Evolutionary conservation across 176 grass and related monocot genomes (phyloP).

Genomic region (Oryza meridionalis): DNA sequence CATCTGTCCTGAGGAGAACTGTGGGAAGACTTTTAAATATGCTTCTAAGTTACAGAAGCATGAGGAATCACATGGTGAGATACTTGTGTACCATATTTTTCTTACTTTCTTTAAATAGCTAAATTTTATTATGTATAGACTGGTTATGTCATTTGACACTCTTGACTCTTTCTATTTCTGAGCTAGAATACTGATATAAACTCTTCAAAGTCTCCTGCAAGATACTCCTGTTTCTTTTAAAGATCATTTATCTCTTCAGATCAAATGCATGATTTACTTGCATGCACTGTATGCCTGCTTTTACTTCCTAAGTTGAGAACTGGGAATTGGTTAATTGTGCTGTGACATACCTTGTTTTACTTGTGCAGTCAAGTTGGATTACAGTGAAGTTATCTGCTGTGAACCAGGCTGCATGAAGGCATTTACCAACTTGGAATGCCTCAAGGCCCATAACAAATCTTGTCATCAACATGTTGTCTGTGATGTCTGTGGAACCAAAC

Average conservation of each 20-base stretch:
- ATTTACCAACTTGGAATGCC: conserved; percentile 60
- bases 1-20: conserved; percentile 56
- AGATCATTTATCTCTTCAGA: not conserved
- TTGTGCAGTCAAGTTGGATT: conserved; percentile 67
- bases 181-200: too few species aligned
- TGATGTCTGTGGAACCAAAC: conserved; percentile 64
- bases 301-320: not conserved
- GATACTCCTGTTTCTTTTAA: not conserved
- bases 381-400: conserved; percentile 65
- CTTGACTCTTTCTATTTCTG: not conserved
- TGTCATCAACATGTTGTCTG: conserved; percentile 65
- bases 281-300: not conserved
- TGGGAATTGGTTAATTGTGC: not conserved
- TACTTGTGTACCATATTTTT: conserved; percentile 17
- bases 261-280: not conserved
- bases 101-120: conserved; percentile 14
- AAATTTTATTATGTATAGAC: not conserved
- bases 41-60: conserved; percentile 74
- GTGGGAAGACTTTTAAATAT: conserved; percentile 70
- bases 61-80: conserved; percentile 73
- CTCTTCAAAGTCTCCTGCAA: not conserved
- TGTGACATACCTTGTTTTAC: conserved; percentile 12
- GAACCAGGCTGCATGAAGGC: conserved; percentile 68
- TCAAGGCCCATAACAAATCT: conserved; percentile 62
- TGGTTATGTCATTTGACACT: not conserved